phyloP scores from a whole-genome alignment of 2,329 filamentous ascomycete genomes.

The Exophiala xenobiotica region DNA sequence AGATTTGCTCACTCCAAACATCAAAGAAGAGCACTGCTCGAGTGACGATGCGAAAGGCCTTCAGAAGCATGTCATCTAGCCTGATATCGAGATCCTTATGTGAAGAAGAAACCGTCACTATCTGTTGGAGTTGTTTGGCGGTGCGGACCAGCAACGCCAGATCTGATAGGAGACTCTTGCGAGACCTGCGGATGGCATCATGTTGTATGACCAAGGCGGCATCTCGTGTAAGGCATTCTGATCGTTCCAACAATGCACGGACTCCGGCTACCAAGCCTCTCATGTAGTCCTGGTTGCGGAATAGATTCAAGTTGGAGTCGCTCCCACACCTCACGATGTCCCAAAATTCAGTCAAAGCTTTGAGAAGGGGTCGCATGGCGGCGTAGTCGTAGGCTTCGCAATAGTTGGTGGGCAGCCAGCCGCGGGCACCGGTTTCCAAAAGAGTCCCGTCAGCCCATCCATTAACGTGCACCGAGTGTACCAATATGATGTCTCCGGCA shows the following conservation, averaged over 20 bases:
- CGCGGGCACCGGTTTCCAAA: constrained; percentile 77
- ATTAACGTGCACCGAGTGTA: constrained; percentile 96
- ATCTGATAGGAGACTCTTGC: constrained; percentile 86
- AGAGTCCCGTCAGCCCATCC: constrained; percentile 97
- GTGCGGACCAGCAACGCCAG: constrained; percentile 86
- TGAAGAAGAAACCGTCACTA: constrained; percentile 51
- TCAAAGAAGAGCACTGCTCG: constrained; percentile 88
- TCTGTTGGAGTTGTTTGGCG: constrained; percentile 79
- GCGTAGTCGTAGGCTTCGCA: constrained; percentile 92
- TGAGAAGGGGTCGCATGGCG: constrained; percentile 79
- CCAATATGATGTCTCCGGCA: constrained; percentile 86
- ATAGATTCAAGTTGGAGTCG: constrained; percentile 72
- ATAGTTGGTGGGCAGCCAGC: constrained; percentile 98
- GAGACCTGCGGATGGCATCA: constrained; percentile 72
- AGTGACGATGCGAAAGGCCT: constrained; percentile 91
- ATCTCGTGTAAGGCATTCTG: constrained; percentile 82
- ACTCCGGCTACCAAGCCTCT: constrained; percentile 92
- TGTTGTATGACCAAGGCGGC: constrained; percentile 71
- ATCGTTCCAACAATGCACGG: constrained; percentile 82
- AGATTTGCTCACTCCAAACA: constrained; percentile 65
- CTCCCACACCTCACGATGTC: constrained; percentile 78
- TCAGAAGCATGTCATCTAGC: constrained; percentile 88
- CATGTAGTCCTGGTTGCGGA: constrained; percentile 90
- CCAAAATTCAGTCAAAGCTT: constrained; percentile 88
- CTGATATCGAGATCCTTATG: constrained; percentile 65